Conservation (phyloP, 192 early-diverging fungal genomes). For the Coemansia pectinata region DNA sequence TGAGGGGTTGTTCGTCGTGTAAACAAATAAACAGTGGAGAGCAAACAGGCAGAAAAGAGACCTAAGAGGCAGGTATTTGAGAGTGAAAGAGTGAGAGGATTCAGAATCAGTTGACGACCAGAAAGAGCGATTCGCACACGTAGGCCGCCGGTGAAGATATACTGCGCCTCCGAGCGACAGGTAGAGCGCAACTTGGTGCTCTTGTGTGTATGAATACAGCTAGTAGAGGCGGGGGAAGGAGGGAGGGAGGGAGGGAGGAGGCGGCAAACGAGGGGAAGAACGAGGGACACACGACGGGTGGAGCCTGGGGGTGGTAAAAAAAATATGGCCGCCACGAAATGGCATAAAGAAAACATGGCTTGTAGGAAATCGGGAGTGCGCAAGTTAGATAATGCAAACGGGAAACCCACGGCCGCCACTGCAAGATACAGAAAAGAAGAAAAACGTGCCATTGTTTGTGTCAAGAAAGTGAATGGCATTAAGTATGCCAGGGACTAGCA, state of each 20-base stretch:
- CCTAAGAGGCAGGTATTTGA: not conserved
- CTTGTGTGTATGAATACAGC: not conserved
- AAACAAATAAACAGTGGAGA: constrained; percentile 11
- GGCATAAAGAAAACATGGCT: constrained; percentile 10
- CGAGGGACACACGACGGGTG: not conserved
- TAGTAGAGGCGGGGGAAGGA: not conserved
- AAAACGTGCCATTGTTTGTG: constrained; percentile 1
- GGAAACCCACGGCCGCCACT: constrained; percentile 10
- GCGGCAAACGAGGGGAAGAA: not conserved
- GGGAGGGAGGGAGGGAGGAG: not conserved
- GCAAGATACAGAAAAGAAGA: not conserved
- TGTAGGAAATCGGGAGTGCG: constrained; percentile 14
- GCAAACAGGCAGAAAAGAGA: not conserved
- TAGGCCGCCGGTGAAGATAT: not conserved
- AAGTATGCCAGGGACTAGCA: not conserved
- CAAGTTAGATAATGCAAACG: not conserved
- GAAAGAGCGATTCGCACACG: not conserved
- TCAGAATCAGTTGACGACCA: not conserved
- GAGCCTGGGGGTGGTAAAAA: not conserved
- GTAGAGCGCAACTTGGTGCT: constrained; percentile 4
- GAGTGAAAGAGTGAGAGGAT: not conserved
- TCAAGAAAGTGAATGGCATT: not conserved
- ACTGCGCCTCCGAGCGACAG: constrained; percentile 1
- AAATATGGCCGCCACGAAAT: constrained; percentile 6
- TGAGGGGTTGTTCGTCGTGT: not conserved